Conservation (phyloP, 495 filamentous ascomycete genomes). For the Daldinia concentrica region DNA sequence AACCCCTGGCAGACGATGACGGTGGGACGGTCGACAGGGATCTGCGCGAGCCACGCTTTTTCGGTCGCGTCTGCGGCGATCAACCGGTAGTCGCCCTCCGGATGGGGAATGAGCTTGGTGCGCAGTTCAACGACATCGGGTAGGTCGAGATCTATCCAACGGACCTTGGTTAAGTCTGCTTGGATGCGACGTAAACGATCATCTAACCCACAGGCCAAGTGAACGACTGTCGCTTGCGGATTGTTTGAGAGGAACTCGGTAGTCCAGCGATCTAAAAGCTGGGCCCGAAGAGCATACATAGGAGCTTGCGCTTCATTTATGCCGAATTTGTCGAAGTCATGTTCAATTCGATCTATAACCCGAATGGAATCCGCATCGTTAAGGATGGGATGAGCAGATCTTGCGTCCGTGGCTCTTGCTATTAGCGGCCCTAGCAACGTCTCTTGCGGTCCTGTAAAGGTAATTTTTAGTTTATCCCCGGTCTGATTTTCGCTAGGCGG, state of each 20-base stretch:
- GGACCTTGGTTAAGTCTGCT: conserved; percentile 26
- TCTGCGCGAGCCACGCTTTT: conserved; percentile 29
- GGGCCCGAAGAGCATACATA: conserved; percentile 14
- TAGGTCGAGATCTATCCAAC: conserved; percentile 44
- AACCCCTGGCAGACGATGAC: conserved; percentile 39
- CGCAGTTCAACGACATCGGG: conserved; percentile 40
- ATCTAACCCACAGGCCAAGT: conserved; percentile 46
- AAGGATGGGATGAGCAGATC: conserved; percentile 29
- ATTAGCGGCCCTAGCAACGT: conserved; percentile 30
- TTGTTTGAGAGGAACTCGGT: conserved; percentile 36
- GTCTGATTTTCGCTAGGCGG: background rate
- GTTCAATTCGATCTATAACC: conserved; percentile 28
- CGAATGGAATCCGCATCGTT: conserved; percentile 32
- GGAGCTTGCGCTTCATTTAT: conserved; percentile 19
- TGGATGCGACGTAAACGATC: conserved; percentile 36
- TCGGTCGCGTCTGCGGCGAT: conserved; percentile 35
- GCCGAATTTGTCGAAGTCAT: conserved; percentile 28
- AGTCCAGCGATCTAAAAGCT: conserved; percentile 35
- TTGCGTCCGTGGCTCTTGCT: conserved; percentile 28
- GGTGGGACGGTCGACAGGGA: conserved; percentile 38
- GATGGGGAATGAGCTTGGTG: conserved; percentile 29
- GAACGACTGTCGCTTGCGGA: conserved; percentile 35
- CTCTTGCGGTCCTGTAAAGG: conserved; percentile 30
- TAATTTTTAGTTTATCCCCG: conserved; percentile 23
- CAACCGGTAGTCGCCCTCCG: conserved; percentile 35